Base-by-base conservation (phyloP, 2,329 filamentous ascomycete genomes). In the Phymatotrichopsis omnivora region DNA sequence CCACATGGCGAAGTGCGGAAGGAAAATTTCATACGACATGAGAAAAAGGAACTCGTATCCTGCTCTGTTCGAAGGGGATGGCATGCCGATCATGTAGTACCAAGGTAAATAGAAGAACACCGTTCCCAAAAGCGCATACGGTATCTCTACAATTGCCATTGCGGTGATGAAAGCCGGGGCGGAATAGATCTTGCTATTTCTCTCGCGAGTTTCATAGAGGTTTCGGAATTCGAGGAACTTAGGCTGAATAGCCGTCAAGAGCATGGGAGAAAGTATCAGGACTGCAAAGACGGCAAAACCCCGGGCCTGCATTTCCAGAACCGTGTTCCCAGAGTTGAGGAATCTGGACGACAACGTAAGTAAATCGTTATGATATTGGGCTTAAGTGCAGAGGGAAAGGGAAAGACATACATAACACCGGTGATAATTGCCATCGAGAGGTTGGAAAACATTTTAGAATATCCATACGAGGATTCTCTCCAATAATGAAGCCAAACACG, bases 41-140 rank as follows among this genome's bases (percentile, higher is more conserved):
- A 74, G 75, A 80, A 91, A 86, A 20, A 89, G 65, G 66, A 82
- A 89, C 12, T 80, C 74, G 61, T 87, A 89, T 10, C 83, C 84
- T 0, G 81, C 74, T 0, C 74, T 74, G 1, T 71, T 70, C 25
- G 74, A 72, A 49, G 81, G 74, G 0, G 70, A 70, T 0, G 82
- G 80, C 1, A 87, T 67, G 0, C 84, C 83, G 0, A 78, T 74
- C 0, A 82, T 74, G 62, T 74, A 89, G 64, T 89, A 89, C 81
- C 82, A 87, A 0, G 85, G 64, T 0, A 77, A 62, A 69, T 73
- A 89, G 66, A 86, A 87, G 16, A 87, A 62, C 1, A 80, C 66
- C 0, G 69, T 70, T 1, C 72, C 70, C 25, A 84, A 59, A 51
- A 86, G 73, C 1, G 80, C 76, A 31, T 73, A 72, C 0, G 83